These are phyloP conservation scores for Apophysomyces trapeziformis DNA, from an alignment of 371 early-diverging fungal species.

Conservation along the genomic window DNA sequence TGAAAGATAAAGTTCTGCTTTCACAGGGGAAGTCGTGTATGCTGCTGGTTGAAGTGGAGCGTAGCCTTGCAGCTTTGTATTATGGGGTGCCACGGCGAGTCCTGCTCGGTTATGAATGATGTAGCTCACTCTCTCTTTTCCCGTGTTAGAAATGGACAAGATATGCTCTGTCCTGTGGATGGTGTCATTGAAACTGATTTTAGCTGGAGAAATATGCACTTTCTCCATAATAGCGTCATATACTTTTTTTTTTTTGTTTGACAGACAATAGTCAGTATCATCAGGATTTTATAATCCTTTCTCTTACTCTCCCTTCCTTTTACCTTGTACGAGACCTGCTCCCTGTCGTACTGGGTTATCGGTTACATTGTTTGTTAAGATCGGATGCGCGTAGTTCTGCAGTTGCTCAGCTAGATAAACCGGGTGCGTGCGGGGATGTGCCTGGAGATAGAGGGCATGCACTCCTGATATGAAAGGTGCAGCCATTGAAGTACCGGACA, in stretches of 20 bases:
- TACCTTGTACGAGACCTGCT: conserved; percentile 72
- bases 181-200: conserved; percentile 68
- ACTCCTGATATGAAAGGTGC: conserved; percentile 70
- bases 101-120: conserved; percentile 34
- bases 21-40: conserved; percentile 20
- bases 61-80: conserved; percentile 27
- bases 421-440: conserved; percentile 19
- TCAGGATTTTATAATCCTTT: not conserved
- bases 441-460: conserved; percentile 61
- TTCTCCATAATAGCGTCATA: conserved; percentile 56
- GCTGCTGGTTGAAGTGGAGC: conserved; percentile 33
- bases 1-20: conserved; percentile 41
- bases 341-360: conserved; percentile 60
- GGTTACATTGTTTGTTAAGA: conserved; percentile 19
- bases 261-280: not conserved
- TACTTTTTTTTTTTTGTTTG: conserved; percentile 20
- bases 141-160: conserved; percentile 60
- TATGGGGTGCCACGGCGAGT: conserved; percentile 46
- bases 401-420: conserved; percentile 24
- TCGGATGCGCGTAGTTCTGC: conserved; percentile 51
- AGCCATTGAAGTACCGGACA: conserved; percentile 68
- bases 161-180: conserved; percentile 22
- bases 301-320: conserved; percentile 12
- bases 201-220: conserved; percentile 59
- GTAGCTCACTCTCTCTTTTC: conserved; percentile 53